Evolutionary conservation across 805 yeast genomes (phyloP), one percentile per base, ranked within the genome.

Genomic region (Cyberlindnera suaveolens): DNA sequence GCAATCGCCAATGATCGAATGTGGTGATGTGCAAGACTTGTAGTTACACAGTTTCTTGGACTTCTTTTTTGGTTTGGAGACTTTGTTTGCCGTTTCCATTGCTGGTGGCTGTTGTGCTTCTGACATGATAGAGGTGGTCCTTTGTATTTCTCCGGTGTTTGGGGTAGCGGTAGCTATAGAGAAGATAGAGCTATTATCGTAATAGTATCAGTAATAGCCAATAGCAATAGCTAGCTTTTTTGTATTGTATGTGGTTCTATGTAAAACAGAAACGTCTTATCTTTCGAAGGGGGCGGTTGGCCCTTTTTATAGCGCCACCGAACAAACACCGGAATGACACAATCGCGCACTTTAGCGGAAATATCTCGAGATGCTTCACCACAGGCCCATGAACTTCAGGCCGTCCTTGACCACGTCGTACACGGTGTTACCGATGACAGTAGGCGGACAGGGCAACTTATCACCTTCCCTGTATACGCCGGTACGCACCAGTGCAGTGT

Each of bases 381-480:
- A 55, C 11, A 54, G 40, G 7, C 60, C 60, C 32, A 51, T 40
- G 6, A 31, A 39, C 34, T 49, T 20, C 4, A 57, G 44, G 2
- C 53, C 57, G 1, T 34, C 38, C 1, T 59, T 54, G 5, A 80
- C 83, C 3, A 82, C 85, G 2, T 64, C 69, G 42, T 65, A 61
- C 9, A 77, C 85, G 48, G 77, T 66, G 39, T 77, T 70, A 4
- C 69, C 75, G 9, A 75, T 67, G 38, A 63, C 61, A 4, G 78
- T 71, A 10, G 85, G 85, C 39, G 61, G 58, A 15, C 74, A 67
- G 1, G 62, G 62, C 26, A 71, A 50, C n/a, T 60, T 65, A 36
- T 71, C 76, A 1, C 67, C 67, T 49, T 80, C 85, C 47, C 71
- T 68, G 60, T 78, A 93, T 5, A 93, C 98, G 1, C 99, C 99